phyloP scores from a whole-genome alignment of 345 rosid genomes.

The Clarkia xantiana region DNA sequence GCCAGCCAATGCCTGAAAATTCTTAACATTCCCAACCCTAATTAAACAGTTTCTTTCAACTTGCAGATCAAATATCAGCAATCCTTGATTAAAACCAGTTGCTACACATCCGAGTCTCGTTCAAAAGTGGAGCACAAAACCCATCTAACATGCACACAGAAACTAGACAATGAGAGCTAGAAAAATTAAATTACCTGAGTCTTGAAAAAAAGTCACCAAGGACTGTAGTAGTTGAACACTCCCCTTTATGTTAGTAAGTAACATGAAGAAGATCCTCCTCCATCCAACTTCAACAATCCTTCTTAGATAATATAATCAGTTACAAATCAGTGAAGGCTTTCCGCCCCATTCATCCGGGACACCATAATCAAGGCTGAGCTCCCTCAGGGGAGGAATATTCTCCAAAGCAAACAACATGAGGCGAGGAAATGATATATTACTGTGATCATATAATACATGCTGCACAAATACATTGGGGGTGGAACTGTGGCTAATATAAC shows the following conservation, averaged over 20 bases:
- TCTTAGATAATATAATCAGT: conserved; percentile 2
- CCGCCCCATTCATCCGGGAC: conserved; percentile 43
- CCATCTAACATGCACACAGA: too few relatives aligned
- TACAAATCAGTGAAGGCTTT: conserved; percentile 44
- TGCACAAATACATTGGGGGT: conserved; percentile 86
- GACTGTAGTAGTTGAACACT: too few relatives aligned
- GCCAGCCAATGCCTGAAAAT: too few relatives aligned
- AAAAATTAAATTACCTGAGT: conserved; percentile 7
- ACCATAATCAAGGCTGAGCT: conserved; percentile 95
- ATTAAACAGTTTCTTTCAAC: too few relatives aligned
- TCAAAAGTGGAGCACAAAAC: too few relatives aligned
- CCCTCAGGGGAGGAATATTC: conserved; percentile 80
- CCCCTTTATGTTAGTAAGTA: too few relatives aligned
- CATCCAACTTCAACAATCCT: too few relatives aligned
- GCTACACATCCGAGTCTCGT: too few relatives aligned
- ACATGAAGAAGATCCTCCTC: too few relatives aligned
- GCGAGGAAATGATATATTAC: conserved; percentile 73
- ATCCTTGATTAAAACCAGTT: too few relatives aligned
- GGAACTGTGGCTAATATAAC: conserved; percentile 81
- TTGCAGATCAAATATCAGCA: too few relatives aligned
- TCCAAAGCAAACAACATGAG: conserved; percentile 90
- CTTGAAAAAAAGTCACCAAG: background rate
- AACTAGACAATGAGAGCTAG: background rate
- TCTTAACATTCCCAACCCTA: too few relatives aligned
- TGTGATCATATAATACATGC: conserved; percentile 74